Evolutionary conservation across 2,329 filamentous ascomycete species (phyloP).

Genomic region (Pseudogymnoascus sp.): DNA sequence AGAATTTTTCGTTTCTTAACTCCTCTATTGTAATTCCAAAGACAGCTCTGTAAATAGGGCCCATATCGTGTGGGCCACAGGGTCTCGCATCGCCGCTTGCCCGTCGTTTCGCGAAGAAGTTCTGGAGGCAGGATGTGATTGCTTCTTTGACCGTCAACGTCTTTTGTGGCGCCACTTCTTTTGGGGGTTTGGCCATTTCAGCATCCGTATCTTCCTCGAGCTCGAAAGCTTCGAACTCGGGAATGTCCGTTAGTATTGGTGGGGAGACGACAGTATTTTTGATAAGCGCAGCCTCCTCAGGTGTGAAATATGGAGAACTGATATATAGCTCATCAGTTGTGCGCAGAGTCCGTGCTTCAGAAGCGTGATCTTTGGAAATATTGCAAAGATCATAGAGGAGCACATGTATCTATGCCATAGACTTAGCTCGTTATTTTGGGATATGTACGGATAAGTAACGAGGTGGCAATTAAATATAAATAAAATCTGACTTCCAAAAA

Average conservation of each 20-base stretch:
- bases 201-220: background rate
- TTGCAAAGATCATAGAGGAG: slow-evolving; percentile 22
- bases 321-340: slow-evolving; percentile 25
- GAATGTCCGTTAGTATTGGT: slow-evolving; percentile 10
- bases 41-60: slow-evolving; percentile 15
- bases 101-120: slow-evolving; percentile 23
- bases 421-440: background rate
- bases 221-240: slow-evolving; percentile 9
- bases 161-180: slow-evolving; percentile 8
- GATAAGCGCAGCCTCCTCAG: slow-evolving; percentile 17
- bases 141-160: slow-evolving; percentile 19
- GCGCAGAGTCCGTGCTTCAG: slow-evolving; percentile 14
- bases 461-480: background rate
- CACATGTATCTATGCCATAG: slow-evolving; percentile 14
- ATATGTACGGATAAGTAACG: background rate
- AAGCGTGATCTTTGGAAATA: slow-evolving; percentile 14
- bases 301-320: slow-evolving; percentile 23
- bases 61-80: slow-evolving; percentile 25
- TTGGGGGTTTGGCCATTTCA: slow-evolving; percentile 1
- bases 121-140: slow-evolving; percentile 18
- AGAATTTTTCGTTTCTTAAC: slow-evolving; percentile 16
- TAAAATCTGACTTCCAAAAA: background rate
- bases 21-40: slow-evolving; percentile 17
- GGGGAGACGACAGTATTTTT: slow-evolving; percentile 15
- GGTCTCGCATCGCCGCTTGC: slow-evolving; percentile 25